Base-by-base conservation (phyloP, 805 yeast species). In the Yarrowia sp. region DNA sequence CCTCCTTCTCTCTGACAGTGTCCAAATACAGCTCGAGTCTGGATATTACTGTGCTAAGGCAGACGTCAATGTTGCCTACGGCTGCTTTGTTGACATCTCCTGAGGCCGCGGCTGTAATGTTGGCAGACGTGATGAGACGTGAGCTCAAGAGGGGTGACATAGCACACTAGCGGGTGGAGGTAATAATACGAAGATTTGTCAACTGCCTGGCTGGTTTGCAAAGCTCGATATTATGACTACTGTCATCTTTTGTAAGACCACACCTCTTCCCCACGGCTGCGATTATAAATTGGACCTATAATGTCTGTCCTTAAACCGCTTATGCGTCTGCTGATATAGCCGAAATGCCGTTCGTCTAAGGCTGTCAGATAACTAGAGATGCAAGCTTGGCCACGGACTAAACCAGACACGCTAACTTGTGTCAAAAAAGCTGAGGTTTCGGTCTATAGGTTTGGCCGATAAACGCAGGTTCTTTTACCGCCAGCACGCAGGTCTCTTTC, bases 61-160 rank as follows among this genome's bases (percentile, higher is more conserved):
- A 52, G 30, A 10, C 43, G 17, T 38, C 58, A 50, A 17, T 17
- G 58, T 52, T 36, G 42, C 43, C 38, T 34, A 12, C 17, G 17
- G 9, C 34, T 9, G 43, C 58, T 19, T 52, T 52, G 58, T 52
- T 19, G 34, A 9, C 33, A 14, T 13, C 42, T 34, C 14, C n/a
- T 36, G 38, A 47, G 13, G 14, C 55, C 42, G 42, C 56, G 38
- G 36, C 61, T 15, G 20, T 38, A 53, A 9, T 53, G 44, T 53
- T 55, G 61, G 46, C 46, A 55, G 61, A 55, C 61, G 61, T 55
- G 61, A 55, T 55, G 61, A 39, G 61, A 55, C 61, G 61, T 55
- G 61, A 24, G 61, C 19, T 39, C 36, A 39, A 12, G 61, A 38
- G 61, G 61, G 60, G 46, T 53, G 60, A 38, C 60, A 39, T 24